Conservation (phyloP, 106 monocot species). For the Ottelia alismoides region DNA sequence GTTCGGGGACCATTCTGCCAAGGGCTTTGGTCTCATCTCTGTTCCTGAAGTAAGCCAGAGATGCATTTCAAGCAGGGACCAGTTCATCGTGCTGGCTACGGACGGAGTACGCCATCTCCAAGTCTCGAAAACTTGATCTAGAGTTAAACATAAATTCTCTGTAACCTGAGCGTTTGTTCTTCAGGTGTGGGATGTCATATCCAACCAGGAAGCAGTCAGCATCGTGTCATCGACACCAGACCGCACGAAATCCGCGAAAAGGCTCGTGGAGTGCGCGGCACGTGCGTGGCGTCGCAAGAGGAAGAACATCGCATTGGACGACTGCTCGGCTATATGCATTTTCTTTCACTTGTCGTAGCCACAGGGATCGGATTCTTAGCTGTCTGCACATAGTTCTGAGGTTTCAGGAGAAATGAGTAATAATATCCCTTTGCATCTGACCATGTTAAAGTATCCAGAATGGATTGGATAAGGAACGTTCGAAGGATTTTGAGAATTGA, state of each 20-base stretch:
- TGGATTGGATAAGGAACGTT: too few species aligned
- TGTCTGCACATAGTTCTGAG: too few species aligned
- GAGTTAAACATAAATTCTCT: too few species aligned
- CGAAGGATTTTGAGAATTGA: too few species aligned
- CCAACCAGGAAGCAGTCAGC: conserved; percentile 75
- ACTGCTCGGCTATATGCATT: conserved; percentile 84
- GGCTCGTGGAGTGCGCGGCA: conserved; percentile 57
- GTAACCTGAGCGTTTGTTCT: too few species aligned
- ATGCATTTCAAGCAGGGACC: conserved; percentile 36
- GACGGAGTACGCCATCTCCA: conserved; percentile 78
- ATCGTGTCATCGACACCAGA: conserved; percentile 58
- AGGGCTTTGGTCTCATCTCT: conserved; percentile 70
- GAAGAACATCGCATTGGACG: conserved; percentile 61
- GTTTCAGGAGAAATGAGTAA: too few species aligned
- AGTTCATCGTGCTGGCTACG: conserved; percentile 81
- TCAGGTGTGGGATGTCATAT: conserved; percentile 95
- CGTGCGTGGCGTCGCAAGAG: conserved; percentile 76
- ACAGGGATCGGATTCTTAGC: too few species aligned
- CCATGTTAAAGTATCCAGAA: too few species aligned
- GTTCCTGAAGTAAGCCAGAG: conserved; percentile 71
- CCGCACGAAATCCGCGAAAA: conserved; percentile 50
- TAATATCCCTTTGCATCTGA: too few species aligned
- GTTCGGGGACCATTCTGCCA: conserved; percentile 80
- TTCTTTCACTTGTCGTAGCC: conserved; percentile 66
- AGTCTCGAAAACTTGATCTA: too few species aligned